These are phyloP conservation scores for Glycine latifolia DNA, from an alignment of 306 rosid genomes.

Conservation along the genomic window DNA sequence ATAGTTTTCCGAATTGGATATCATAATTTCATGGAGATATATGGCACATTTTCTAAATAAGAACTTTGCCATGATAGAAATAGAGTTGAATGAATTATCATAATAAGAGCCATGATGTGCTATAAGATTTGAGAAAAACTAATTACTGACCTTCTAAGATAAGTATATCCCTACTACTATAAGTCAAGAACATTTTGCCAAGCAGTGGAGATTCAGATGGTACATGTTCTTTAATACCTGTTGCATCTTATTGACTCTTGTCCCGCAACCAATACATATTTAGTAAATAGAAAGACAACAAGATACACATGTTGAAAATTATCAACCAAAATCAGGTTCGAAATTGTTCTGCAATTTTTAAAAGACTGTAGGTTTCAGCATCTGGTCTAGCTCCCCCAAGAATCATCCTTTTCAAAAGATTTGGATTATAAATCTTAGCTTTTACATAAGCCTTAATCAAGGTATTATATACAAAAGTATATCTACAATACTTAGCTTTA, in stretches of 20 bases:
- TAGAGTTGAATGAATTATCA: too few species aligned
- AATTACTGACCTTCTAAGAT: neutral
- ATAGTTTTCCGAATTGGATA: too few species aligned
- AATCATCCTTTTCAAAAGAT: constrained; percentile 85
- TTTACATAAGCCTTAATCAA: constrained; percentile 88
- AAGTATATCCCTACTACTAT: neutral
- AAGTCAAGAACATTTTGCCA: neutral
- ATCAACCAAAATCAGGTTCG: constrained; percentile 47
- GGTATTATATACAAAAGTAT: constrained; percentile 85
- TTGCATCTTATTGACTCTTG: constrained; percentile 18
- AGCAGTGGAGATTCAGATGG: neutral
- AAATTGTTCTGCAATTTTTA: constrained; percentile 88
- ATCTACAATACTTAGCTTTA: constrained; percentile 73
- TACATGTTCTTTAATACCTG: constrained; percentile 2
- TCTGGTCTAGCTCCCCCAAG: constrained; percentile 93
- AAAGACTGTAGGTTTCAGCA: constrained; percentile 85
- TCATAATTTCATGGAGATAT: too few species aligned
- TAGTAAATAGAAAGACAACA: constrained; percentile 31
- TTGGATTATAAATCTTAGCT: constrained; percentile 81
- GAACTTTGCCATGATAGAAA: too few species aligned
- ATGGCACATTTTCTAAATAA: too few species aligned
- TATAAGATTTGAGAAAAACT: too few species aligned
- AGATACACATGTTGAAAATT: neutral
- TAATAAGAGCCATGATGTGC: too few species aligned
- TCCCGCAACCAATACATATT: constrained; percentile 21